Conservation (phyloP, 768 basidiomycete genomes). For the Termitomyces sp. region DNA sequence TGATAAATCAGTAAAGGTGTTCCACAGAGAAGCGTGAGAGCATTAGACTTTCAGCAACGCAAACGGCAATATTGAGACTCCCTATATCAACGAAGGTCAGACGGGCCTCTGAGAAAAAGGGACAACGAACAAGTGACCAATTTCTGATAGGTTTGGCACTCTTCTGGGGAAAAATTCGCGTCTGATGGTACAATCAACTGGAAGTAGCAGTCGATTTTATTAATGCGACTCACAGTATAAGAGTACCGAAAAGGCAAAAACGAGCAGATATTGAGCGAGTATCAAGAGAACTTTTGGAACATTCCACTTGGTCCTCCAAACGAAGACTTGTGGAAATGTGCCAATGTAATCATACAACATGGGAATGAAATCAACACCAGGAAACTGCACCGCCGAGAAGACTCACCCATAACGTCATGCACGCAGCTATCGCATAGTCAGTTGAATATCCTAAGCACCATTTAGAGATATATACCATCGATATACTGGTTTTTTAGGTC, state of each 20-base stretch:
- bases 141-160: background rate
- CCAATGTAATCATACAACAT: slow-evolving; percentile 8
- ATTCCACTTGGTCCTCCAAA: slow-evolving; percentile 6
- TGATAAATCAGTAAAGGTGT: background rate
- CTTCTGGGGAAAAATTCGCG: background rate
- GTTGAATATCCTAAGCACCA: background rate
- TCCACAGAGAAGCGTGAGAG: background rate
- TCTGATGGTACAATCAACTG: background rate
- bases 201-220: too few relatives aligned
- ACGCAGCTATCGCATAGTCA: background rate
- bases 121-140: background rate
- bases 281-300: slow-evolving; percentile 3
- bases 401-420: slow-evolving; percentile 1
- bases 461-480: background rate
- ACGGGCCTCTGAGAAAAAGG: background rate
- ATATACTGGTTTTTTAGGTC: background rate
- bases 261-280: slow-evolving; percentile 1
- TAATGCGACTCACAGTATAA: slow-evolving; percentile 2
- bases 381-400: background rate
- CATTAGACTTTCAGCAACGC: slow-evolving; percentile 1
- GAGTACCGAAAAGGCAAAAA: background rate
- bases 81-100: background rate
- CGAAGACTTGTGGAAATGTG: background rate
- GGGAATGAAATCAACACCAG: background rate
- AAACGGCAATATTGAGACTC: slow-evolving; percentile 3